Percentiles rank a stretch among this genome's conserved stretches.
Conservation (phyloP, 176 grass and related monocot genomes). For the Oryza coarctata region DNA sequence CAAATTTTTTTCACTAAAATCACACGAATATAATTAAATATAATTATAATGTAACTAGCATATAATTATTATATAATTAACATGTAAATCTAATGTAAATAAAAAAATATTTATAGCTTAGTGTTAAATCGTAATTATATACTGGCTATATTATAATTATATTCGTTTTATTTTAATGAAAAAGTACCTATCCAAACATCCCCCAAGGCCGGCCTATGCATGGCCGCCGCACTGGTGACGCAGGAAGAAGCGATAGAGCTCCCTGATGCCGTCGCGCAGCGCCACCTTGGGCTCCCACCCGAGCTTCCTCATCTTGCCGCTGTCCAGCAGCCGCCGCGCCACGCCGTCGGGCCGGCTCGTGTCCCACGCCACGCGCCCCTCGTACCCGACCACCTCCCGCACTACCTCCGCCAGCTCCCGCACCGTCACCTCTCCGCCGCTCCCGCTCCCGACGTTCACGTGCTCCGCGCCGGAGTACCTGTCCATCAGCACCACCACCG, state of each 20-base stretch:
- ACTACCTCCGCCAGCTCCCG: constrained; percentile 58
- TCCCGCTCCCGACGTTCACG: constrained; percentile 37
- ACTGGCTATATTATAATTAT: too few relatives aligned
- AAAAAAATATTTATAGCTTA: too few relatives aligned
- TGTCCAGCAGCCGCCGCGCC: constrained; percentile 60
- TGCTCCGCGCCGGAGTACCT: constrained; percentile 39
- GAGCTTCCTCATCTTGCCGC: constrained; percentile 49
- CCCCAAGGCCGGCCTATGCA: too few relatives aligned
- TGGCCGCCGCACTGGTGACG: background rate
- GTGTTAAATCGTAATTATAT: too few relatives aligned
- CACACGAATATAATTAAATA: too few relatives aligned
- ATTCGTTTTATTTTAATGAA: too few relatives aligned
- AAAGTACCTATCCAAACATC: too few relatives aligned
- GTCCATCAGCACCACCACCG: constrained; percentile 48
- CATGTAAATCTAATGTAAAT: too few relatives aligned
- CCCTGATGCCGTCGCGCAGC: constrained; percentile 46
- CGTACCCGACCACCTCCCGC: constrained; percentile 58
- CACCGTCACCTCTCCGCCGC: constrained; percentile 25
- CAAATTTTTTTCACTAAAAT: too few relatives aligned
- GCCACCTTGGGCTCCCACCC: constrained; percentile 70
- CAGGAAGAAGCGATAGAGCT: constrained; percentile 56
- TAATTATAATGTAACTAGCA: too few relatives aligned
- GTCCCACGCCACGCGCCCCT: constrained; percentile 60
- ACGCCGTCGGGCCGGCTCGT: constrained; percentile 48
- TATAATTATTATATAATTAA: too few relatives aligned